Conservation (phyloP, 2,329 filamentous ascomycete genomes). For the Akanthomyces muscarius region DNA sequence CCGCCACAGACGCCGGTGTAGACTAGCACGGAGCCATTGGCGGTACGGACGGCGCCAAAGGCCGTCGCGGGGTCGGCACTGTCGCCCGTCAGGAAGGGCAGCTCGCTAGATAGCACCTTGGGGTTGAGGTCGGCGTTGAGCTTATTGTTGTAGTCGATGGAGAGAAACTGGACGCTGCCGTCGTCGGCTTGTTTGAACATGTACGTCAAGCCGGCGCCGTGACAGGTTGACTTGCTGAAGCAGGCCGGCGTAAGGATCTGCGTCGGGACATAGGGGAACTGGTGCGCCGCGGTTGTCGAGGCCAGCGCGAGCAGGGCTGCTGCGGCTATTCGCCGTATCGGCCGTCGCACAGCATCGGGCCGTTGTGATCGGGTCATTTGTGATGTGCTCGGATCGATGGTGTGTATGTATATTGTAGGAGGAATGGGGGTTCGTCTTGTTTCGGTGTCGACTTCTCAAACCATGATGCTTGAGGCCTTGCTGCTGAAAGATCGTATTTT, state of each 20-base stretch:
- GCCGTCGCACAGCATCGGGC: slow-evolving; percentile 7
- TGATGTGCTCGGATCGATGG: neutral
- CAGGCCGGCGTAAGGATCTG: slow-evolving; percentile 58
- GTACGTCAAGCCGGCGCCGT: slow-evolving; percentile 55
- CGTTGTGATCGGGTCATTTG: slow-evolving; percentile 6
- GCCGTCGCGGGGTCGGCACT: slow-evolving; percentile 42
- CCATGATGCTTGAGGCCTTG: neutral
- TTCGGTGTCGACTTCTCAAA: slow-evolving; percentile 4
- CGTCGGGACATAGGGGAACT: slow-evolving; percentile 74
- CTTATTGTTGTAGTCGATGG: slow-evolving; percentile 60
- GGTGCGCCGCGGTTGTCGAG: slow-evolving; percentile 31
- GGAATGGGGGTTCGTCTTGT: neutral
- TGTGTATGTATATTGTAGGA: neutral
- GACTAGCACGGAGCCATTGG: slow-evolving; percentile 66
- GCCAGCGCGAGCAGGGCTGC: neutral
- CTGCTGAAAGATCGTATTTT: neutral
- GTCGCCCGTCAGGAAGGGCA: slow-evolving; percentile 58
- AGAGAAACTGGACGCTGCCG: slow-evolving; percentile 50
- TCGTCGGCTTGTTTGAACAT: slow-evolving; percentile 57
- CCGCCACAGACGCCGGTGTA: slow-evolving; percentile 69
- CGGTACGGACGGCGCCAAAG: slow-evolving; percentile 65
- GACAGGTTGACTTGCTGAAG: slow-evolving; percentile 38
- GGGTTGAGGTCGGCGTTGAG: slow-evolving; percentile 46
- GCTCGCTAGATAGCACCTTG: slow-evolving; percentile 48
- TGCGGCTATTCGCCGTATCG: neutral